phyloP scores from a whole-genome alignment of 768 basidiomycete genomes.

The Strobilomyces confusus region DNA sequence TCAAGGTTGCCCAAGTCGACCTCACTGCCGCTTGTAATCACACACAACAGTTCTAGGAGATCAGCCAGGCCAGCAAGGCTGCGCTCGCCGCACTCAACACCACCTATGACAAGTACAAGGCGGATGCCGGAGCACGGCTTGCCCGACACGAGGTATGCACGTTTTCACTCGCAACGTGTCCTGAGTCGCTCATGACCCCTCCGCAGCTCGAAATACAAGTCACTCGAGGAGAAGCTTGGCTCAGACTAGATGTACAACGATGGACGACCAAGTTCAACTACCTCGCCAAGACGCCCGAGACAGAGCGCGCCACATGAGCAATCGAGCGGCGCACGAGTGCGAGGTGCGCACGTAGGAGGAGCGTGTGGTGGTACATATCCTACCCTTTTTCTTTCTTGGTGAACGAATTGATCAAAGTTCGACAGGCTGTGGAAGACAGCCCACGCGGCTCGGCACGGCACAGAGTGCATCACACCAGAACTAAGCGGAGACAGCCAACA shows the following conservation, averaged over 20 bases:
- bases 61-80: slow-evolving; percentile 77
- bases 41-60: slow-evolving; percentile 82
- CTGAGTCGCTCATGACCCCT: no score
- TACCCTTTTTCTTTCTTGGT: background rate
- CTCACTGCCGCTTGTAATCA: slow-evolving; percentile 65
- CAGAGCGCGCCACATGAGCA: slow-evolving; percentile 67
- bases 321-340: slow-evolving; percentile 58
- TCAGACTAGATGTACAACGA: slow-evolving; percentile 50
- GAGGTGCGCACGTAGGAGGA: slow-evolving; percentile 66
- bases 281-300: slow-evolving; percentile 61
- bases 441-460: slow-evolving; percentile 50
- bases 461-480: slow-evolving; percentile 57
- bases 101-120: slow-evolving; percentile 79
- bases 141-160: slow-evolving; percentile 60
- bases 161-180: no score
- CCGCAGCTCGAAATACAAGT: slow-evolving; percentile 58
- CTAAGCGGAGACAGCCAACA: slow-evolving; percentile 63
- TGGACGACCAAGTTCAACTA: slow-evolving; percentile 49
- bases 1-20: slow-evolving; percentile 78
- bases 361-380: slow-evolving; percentile 61
- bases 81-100: slow-evolving; percentile 65
- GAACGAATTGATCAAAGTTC: background rate
- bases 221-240: slow-evolving; percentile 60
- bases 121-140: slow-evolving; percentile 63
- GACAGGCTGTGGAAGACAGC: slow-evolving; percentile 70